A percentile compares a stretch with the other conserved stretches of the same genome.
Evolutionary conservation across 2,329 filamentous ascomycete species (phyloP).

Genomic region (Curvularia sp.): DNA sequence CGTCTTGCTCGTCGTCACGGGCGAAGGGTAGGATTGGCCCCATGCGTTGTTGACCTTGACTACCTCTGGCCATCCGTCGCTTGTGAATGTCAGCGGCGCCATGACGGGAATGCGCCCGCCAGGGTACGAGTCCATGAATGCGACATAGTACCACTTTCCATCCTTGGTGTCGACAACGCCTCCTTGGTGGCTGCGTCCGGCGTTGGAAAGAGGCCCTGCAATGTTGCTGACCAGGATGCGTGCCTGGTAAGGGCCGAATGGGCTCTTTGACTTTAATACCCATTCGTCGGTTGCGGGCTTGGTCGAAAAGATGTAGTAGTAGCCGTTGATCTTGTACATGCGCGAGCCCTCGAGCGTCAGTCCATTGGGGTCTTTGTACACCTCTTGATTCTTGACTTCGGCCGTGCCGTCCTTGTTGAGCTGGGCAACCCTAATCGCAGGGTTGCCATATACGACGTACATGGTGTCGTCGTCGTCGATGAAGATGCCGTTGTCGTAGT

Average conservation of each 20-base stretch:
- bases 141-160: constrained; percentile 66
- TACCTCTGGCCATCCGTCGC: constrained; percentile 61
- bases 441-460: constrained; percentile 64
- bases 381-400: constrained; percentile 55
- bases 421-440: constrained; percentile 60
- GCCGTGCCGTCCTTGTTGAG: constrained; percentile 59
- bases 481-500: constrained; percentile 66
- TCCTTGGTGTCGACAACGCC: constrained; percentile 61
- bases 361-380: constrained; percentile 53
- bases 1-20: constrained; percentile 41
- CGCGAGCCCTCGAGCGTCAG: constrained; percentile 60
- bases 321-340: constrained; percentile 65
- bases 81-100: constrained; percentile 62
- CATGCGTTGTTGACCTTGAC: constrained; percentile 56
- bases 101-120: constrained; percentile 65
- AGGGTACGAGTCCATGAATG: constrained; percentile 64
- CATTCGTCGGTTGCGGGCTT: constrained; percentile 57
- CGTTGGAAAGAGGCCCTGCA: constrained; percentile 54
- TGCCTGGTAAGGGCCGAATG: constrained; percentile 62
- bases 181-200: constrained; percentile 63
- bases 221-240: constrained; percentile 56
- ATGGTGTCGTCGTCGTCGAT: constrained; percentile 66
- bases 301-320: constrained; percentile 64
- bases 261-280: constrained; percentile 59
- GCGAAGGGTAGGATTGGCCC: constrained; percentile 55